Base-by-base conservation (phyloP, 2,329 filamentous ascomycete species). In the Aspergillus eucalypticola region DNA sequence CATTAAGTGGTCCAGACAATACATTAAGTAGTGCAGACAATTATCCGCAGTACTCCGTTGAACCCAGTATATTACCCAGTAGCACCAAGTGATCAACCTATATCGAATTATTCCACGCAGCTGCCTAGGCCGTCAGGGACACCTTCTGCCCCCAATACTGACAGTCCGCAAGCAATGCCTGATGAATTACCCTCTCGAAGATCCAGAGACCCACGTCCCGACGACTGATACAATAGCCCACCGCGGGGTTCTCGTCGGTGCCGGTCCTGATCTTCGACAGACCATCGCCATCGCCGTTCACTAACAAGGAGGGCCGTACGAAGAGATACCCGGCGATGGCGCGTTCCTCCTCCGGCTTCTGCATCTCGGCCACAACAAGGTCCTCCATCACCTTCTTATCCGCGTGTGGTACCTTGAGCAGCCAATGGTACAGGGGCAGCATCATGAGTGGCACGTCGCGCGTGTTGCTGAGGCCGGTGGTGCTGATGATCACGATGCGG, bases 311-410 rank as follows among this genome's bases (percentile, higher is more conserved):
- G 3, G 75, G 74, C 11, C 75, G 67, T n/a, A 76, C 60, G 15
- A 76, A 67, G 2, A 71, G 69, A 53, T 44, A 62, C 10, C 58
- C 48, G 19, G 32, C 21, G 11, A 66, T 39, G 8, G 54, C 59
- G 69, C 59, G 54, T 39, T 69, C 46, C 51, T 51, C 41, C 64
- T 66, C 29, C 66, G 66, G 59, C 58, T 10, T 56, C n/a, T 2
- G 52, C 52, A 56, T 46, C 60, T 71, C 54, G 52, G 59, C 32
- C 27, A 69, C 38, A 8, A 81, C 54, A 8, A 66, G 35, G 29
- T 56, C 56, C 57, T 76, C 73, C 67, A 73, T 78, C 4, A 68
- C 64, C 58, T 60, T 64, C 68, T 78, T 78, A 59, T 78, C 76
- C 19, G 66, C 71, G 60, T 82, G 69, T 21, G 69, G 69, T n/a